Evolutionary conservation across 106 monocot species (phyloP), one percentile per base, ranked within the genome.

Genomic region (Narthecium ossifragum): DNA sequence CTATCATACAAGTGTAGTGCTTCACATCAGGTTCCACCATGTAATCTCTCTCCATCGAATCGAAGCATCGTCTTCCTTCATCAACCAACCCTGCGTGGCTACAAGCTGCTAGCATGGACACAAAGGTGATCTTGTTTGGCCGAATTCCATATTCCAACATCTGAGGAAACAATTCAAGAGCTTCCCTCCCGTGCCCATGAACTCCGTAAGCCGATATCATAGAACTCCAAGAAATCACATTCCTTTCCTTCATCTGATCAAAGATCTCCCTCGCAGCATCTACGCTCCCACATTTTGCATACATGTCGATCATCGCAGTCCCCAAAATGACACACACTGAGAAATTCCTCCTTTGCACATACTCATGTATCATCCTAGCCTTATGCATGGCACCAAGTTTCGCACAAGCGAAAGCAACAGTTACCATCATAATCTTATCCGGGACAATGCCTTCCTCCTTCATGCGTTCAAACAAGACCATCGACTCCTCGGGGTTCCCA

Each of bases 141-240:
- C 54, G 24, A 56, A 76, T 64, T 9, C 81, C 73, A 51, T 34
- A 63, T 28, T 65, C 46, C 27, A 81, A 25, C 82, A 82, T 77
- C 27, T 38, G 40, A 43, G 54, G 32, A 46, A 73, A 82, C 26
- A 82, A 21, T 27, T 66, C 72, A 0, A 82, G 64, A 31, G 82
- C 76, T 51, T 69, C 57, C 49, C 60, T 57, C 3, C 73, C 76
- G 18, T 22, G 57, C 2, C 82, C 82, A 61, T 82, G 82, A 64
- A 73, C 53, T 1, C 77, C 82, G 59, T 83, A 83, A 18, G 74
- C 77, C 8, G 78, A 73, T 31, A 83, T 78, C 74, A 83, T 78
- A 12, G 83, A 73, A 34, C 70, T 83, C 83, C 83, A 83, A 12
- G 78, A 57, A 38, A 83, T 66, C 31, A 78, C 83, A 66, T 83